These are phyloP conservation scores for Cairneyella variabilis DNA, from an alignment of 495 filamentous ascomycete genomes.

Conservation along the genomic window DNA sequence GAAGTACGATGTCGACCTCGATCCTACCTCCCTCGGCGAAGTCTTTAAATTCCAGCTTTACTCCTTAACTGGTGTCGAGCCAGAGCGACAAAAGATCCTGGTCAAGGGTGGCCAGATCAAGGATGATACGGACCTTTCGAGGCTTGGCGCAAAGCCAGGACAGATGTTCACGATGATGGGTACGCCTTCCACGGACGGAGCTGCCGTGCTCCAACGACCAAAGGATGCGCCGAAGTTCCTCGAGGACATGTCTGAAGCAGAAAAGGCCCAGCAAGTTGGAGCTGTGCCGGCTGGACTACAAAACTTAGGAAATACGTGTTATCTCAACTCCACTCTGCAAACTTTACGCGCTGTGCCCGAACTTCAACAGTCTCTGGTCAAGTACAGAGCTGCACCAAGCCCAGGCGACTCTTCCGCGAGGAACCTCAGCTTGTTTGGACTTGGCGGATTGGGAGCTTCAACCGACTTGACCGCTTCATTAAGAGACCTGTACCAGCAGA, in stretches of 20 bases:
- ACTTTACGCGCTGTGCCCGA: conserved; percentile 85
- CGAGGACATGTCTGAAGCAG: conserved; percentile 97
- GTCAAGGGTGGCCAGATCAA: conserved; percentile 93
- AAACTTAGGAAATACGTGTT: conserved; percentile 97
- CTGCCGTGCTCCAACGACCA: conserved; percentile 58
- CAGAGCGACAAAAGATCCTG: conserved; percentile 91
- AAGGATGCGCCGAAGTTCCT: conserved; percentile 83
- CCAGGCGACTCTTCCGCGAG: conserved; percentile 19
- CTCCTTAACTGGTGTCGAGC: conserved; percentile 92
- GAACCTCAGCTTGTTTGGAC: conserved; percentile 31
- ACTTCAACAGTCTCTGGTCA: conserved; percentile 72
- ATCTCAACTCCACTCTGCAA: conserved; percentile 95
- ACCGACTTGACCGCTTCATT: conserved; percentile 77
- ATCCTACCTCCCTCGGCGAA: conserved; percentile 79
- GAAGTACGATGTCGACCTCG: conserved; percentile 88
- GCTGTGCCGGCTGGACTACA: conserved; percentile 85
- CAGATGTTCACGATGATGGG: conserved; percentile 97
- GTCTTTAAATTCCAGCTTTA: conserved; percentile 93
- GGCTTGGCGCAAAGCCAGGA: conserved; percentile 77
- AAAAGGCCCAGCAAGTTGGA: conserved; percentile 75
- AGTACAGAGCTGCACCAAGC: conserved; percentile 53
- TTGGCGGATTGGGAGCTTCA: conserved; percentile 49
- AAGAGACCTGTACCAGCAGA: conserved; percentile 85
- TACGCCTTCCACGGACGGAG: conserved; percentile 64
- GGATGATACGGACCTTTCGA: conserved; percentile 85